Base-by-base conservation (phyloP, 352 stramenopile species). In the Phytophthora megakarya region DNA sequence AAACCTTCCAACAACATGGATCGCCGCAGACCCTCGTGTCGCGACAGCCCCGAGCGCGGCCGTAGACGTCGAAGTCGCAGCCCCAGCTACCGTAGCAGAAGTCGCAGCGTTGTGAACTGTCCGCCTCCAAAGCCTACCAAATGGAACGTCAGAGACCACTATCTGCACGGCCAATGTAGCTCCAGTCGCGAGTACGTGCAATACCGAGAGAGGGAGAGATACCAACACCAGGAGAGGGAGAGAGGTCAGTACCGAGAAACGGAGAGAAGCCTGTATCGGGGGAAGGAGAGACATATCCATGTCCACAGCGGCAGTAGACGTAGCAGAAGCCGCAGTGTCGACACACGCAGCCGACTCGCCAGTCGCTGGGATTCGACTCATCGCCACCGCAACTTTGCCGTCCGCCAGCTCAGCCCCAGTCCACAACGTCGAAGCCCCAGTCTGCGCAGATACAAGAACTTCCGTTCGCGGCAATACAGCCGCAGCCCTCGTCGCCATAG, bases 241-340 rank as follows among this genome's bases (percentile, higher is more conserved):
- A 46, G 16, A 15, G 56, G 61, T 15, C 43, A 47, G 18, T 47
- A 50, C 3, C 23, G 21, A 39, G 30, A 35, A 11, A 35, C 8
- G 30, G 30, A 35, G 30, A 35, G 45, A 44, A 0, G 26, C 8
- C 10, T 49, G 16, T 47, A 50, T 3, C 19, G 21, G 33, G 30
- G 38, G 13, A 48, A 58, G 25, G 55, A 67, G 3, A 46, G 16
- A 15, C 3, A 28, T 0, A 1, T 42, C 23, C 42, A 18, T 12
- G 45, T 10, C 9, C 32, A n/a, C 7, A 48, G 56, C 3, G 28
- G 44, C 2, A 53, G 45, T 30, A 65, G 45, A 12, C 56, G 47
- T 25, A 67, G 62, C 56, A 67, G 51, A 47, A 76, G 61, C 59
- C 42, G 61, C 15, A 70, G 65, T 38, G 18, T 65, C 15, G 65